Percentiles rank a stretch among this genome's conserved stretches.
Evolutionary conservation across 2,329 filamentous ascomycete species (phyloP).

Genomic region (Tolypocladium amazonense): DNA sequence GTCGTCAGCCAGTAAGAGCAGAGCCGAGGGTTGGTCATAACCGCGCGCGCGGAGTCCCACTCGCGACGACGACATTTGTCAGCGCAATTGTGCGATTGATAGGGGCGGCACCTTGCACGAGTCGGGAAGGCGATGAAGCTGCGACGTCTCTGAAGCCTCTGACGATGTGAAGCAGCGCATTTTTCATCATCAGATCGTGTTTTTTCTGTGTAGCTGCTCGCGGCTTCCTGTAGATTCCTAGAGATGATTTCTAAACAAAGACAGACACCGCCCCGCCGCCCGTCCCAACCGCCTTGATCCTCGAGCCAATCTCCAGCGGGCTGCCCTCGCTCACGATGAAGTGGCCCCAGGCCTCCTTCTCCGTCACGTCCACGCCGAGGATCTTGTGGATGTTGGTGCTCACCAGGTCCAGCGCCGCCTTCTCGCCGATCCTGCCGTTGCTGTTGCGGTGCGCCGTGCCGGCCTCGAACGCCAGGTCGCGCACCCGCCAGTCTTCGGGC

Average conservation of each 20-base stretch:
- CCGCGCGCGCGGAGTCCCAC: constrained; percentile 14
- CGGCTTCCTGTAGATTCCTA: neutral
- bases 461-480: constrained; percentile 48
- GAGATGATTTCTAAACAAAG: neutral
- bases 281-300: constrained; percentile 40
- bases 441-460: constrained; percentile 50
- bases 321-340: constrained; percentile 55
- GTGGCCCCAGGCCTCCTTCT: constrained; percentile 24
- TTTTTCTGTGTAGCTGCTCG: neutral
- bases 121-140: neutral
- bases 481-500: constrained; percentile 50
- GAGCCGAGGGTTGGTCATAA: constrained; percentile 12
- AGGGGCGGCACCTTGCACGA: neutral
- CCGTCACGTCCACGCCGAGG: constrained; percentile 33
- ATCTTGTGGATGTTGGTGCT: constrained; percentile 47
- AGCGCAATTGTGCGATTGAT: neutral
- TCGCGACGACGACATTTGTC: neutral
- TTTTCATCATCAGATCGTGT: neutral
- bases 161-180: neutral
- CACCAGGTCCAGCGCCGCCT: constrained; percentile 45
- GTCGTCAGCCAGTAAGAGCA: neutral
- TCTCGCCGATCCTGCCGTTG: constrained; percentile 38
- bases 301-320: constrained; percentile 47
- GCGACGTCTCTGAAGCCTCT: too few species aligned
- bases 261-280: constrained; percentile 14